Evolutionary conservation across 352 stramenopile genomes (phyloP), one percentile per base, ranked within the genome.

Genomic region (Elongisporangium prolatum): DNA sequence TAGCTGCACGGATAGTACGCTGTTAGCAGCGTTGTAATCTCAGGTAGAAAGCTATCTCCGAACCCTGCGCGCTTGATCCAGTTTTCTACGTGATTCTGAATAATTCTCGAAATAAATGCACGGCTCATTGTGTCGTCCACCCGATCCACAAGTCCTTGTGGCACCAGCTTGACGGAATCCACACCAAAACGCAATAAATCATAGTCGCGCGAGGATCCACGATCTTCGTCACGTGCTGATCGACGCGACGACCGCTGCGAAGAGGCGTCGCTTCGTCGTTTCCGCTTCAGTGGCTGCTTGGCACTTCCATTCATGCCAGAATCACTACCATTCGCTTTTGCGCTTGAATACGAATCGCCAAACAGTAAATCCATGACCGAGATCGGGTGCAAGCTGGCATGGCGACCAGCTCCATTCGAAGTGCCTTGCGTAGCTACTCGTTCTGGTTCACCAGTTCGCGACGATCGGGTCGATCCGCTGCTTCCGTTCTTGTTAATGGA

Each of bases 1-100:
- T 95, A 89, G 49, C 68, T 77, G 59, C 83, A 94, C 48, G 86
- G 86, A 60, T 93, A 95, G 55, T 92, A 93, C 13, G 80, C 81
- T 10, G 79, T 84, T 38, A 95, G 69, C 40, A 93, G 62, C 47
- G 76, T 87, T 34, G 70, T 82, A 34, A 90, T 59, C 59, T 94
- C 85, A 20, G 82, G 66, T 8, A 90, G 25, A 55, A 95, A 95
- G 44, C 74, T 75, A 44, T 67, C 63, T 1, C 75, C 83, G 56
- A 94, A 93, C 24, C 81, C 79, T 5, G 83, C 70, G 18, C 77
- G 70, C 38, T 64, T 67, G 52, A 84, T 76, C 86, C 86, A 95
- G 40, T 92, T 88, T 13, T 69, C 67, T 1, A 91, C 80, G 55
- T 95, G 86, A 38, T 71, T 84, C 10, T 56, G 60, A 18, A 93